Base-by-base conservation (phyloP, 1,139 yeast species). In the Blastobotrys illinoisensis region DNA sequence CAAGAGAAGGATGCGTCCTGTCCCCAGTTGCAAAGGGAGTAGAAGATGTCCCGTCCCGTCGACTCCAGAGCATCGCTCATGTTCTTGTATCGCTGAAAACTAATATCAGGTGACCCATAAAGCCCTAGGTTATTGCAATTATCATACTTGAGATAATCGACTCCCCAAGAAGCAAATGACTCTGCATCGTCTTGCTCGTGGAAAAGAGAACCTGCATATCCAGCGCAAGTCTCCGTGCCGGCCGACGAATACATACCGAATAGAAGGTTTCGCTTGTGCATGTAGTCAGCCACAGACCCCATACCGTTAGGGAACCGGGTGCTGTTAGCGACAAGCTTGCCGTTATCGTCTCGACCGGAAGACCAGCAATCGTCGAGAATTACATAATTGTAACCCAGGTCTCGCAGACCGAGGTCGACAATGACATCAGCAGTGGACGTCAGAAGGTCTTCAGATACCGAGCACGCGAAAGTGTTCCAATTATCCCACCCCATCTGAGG, bases 231-330 rank as follows among this genome's bases (percentile, higher is more conserved):
- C 54, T 59, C 62, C 23, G 53, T 58, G 21, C 71, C 71, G 19
- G 71, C 71, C n/a, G 64, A 60, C 1, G 69, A 64, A 53, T 68
- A 68, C 70, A 68, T 67, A n/a, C 71, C 71, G 48, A 62, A 68
- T 20, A 58, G 56, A 45, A 68, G 60, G 9, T 65, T 68, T 49
- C 60, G 44, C 13, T 55, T 56, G 57, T 68, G 71, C 23, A 68
- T 54, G 21, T 55, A 14, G 51, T 67, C 67, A 7, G 68, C 57
- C 24, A 68, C 56, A 32, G 58, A 48, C 40, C 56, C 56, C 59
- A 68, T 66, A 16, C 71, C 71, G 44, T 60, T 52, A 13, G 71
- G 71, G 56, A 68, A 68, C 50, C 64, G 65, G 13, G 51, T 53
- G 13, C 62, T 57, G 50, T 65, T 67, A 24, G 60, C 58, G 7